These are phyloP conservation scores for Fusarium musae DNA, from an alignment of 2,329 filamentous ascomycete species.

Conservation along the genomic window DNA sequence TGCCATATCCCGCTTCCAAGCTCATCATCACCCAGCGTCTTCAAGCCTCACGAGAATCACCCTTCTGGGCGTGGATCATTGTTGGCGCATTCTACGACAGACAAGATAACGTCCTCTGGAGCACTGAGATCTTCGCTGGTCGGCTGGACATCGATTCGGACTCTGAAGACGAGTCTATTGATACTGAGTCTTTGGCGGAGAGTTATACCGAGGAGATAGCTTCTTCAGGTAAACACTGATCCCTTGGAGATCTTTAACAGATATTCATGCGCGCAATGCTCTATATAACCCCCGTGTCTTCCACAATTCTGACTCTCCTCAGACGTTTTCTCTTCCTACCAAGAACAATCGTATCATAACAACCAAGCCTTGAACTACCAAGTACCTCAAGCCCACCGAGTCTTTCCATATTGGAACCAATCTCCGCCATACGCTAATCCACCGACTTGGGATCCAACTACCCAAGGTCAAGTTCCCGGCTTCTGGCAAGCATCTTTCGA, in stretches of 20 bases:
- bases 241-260: not conserved
- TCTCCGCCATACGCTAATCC: constrained; percentile 1
- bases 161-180: constrained; percentile 39
- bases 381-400: constrained; percentile 7
- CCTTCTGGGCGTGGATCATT: constrained; percentile 59
- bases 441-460: constrained; percentile 45
- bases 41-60: constrained; percentile 46
- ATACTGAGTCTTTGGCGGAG: constrained; percentile 21
- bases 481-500: constrained; percentile 52
- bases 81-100: constrained; percentile 60
- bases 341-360: not conserved
- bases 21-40: constrained; percentile 58
- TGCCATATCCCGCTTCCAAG: constrained; percentile 59
- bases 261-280: not conserved
- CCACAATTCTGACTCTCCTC: constrained; percentile 7
- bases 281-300: constrained; percentile 25
- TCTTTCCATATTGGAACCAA: constrained; percentile 14
- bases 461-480: constrained; percentile 47
- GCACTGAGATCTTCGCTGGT: constrained; percentile 56
- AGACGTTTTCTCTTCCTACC: constrained; percentile 27
- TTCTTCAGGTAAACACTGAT: constrained; percentile 35
- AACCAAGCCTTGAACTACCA: not conserved
- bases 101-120: constrained; percentile 56
- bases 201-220: constrained; percentile 22
- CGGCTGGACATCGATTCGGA: constrained; percentile 43